These are phyloP conservation scores for Entophlyctis luteolus DNA, from an alignment of 192 early-diverging fungal species.

Conservation along the genomic window DNA sequence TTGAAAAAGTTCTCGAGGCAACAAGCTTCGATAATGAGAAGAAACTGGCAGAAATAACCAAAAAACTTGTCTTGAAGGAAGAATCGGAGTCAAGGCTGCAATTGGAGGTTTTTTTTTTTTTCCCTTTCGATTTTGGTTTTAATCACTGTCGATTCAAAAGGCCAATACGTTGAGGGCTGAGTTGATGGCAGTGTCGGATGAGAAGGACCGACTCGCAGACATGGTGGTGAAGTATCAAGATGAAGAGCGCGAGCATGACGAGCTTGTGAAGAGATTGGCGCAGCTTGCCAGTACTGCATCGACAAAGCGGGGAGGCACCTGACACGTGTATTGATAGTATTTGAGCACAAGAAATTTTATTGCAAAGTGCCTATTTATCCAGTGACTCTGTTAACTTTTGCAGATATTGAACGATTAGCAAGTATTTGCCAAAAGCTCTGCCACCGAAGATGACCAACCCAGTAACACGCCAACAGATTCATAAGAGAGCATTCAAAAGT, in stretches of 20 bases:
- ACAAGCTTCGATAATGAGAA: not conserved
- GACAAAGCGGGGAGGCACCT: conserved; percentile 3
- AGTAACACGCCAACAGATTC: too few species aligned
- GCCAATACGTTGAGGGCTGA: not conserved
- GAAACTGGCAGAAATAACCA: not conserved
- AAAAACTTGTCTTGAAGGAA: conserved; percentile 14
- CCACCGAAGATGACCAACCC: too few species aligned
- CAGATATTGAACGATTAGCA: too few species aligned
- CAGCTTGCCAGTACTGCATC: conserved; percentile 6
- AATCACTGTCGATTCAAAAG: not conserved
- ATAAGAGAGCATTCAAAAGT: too few species aligned
- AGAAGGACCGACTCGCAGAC: conserved; percentile 6
- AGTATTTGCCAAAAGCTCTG: too few species aligned
- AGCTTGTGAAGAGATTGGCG: conserved; percentile 16
- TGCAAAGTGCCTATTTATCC: too few species aligned
- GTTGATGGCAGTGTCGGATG: not conserved
- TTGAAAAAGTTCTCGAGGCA: not conserved
- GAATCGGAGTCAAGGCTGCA: conserved; percentile 14
- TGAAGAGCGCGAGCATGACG: conserved; percentile 22
- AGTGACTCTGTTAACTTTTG: too few species aligned
- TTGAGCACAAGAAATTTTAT: too few species aligned
- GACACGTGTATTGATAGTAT: too few species aligned
- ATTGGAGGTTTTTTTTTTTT: not conserved
- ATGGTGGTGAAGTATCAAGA: conserved; percentile 16
- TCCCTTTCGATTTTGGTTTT: not conserved